Evolutionary conservation across 2,329 filamentous ascomycete genomes (phyloP), one percentile per base, ranked within the genome.

Genomic region (Xylariaceae sp.): DNA sequence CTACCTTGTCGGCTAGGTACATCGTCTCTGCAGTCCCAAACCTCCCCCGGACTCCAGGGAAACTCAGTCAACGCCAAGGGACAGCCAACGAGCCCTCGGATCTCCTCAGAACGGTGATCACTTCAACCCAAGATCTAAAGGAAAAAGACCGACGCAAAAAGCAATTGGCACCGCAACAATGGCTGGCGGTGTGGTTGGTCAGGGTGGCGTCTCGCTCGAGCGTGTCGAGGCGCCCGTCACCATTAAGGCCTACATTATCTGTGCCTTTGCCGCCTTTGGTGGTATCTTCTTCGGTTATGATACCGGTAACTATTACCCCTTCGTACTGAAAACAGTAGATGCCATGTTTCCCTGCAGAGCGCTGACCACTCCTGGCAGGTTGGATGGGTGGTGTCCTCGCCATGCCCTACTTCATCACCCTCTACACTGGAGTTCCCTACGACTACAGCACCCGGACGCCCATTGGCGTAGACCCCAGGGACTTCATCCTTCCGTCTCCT

Each of bases 241-340:
- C 61, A 72, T 81, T 72, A 84, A 85, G 75, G 84, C 84, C 53
- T 87, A 88, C 70, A 58, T 86, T 49, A 80, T 87, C 67, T 87
- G 84, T 71, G 84, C 82, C 60, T 88, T 87, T 60, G 85, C 85
- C 57, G 83, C 84, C 35, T 86, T 87, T 58, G 85, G 85, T 65
- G 85, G 82, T 71, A 87, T 89, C 72, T 86, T 89, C 75, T 88
- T 89, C 72, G 87, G 87, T 48, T 91, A 88, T 72, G 87, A 90
- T 66, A 88, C 86, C 42, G 87, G 87, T 63, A 61, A 64, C 64
- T 41, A 48, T 45, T 30, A n/a, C 31, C 19, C 30, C 50, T 34
- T 37, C 19, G 19, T 19, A 26, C 19, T 7, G n/a, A 19, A 19
- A 19, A 42, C 29, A 31, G 35, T n/a, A 29, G 1, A 6, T 19